Conservation (phyloP, 129 eudicot species). For the Silybum marianum region DNA sequence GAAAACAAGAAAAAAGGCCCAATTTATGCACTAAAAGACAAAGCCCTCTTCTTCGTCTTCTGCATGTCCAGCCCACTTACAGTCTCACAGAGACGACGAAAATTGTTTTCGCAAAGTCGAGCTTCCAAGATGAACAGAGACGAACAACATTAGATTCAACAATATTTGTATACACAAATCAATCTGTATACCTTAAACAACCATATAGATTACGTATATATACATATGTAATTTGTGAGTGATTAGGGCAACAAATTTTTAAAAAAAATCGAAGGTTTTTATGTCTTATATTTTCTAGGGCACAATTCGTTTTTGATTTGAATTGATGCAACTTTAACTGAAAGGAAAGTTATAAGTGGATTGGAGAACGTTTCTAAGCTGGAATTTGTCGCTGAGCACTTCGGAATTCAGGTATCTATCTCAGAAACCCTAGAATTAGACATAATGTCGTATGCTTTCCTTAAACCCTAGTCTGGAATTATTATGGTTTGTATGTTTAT, state of each 20-base stretch:
- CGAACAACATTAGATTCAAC: slow-evolving; percentile 25
- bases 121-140: slow-evolving; percentile 42
- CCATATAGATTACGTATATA: background rate
- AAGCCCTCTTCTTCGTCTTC: slow-evolving; percentile 40
- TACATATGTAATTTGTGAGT: background rate
- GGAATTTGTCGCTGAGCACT: slow-evolving; percentile 33
- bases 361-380: slow-evolving; percentile 22
- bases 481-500: slow-evolving; percentile 20
- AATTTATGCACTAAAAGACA: slow-evolving; percentile 8
- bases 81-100: slow-evolving; percentile 27
- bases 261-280: background rate
- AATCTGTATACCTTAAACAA: background rate
- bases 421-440: slow-evolving; percentile 52
- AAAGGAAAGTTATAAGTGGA: slow-evolving; percentile 7
- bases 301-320: slow-evolving; percentile 36
- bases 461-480: slow-evolving; percentile 53
- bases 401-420: slow-evolving; percentile 56
- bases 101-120: slow-evolving; percentile 25
- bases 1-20: slow-evolving; percentile 24
- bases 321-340: slow-evolving; percentile 52
- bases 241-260: background rate
- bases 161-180: slow-evolving; percentile 2
- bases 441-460: slow-evolving; percentile 24
- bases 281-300: slow-evolving; percentile 33
- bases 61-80: slow-evolving; percentile 66